Base-by-base conservation (phyloP, 75 land plant genomes). In the Pseudotsuga menziesii region DNA sequence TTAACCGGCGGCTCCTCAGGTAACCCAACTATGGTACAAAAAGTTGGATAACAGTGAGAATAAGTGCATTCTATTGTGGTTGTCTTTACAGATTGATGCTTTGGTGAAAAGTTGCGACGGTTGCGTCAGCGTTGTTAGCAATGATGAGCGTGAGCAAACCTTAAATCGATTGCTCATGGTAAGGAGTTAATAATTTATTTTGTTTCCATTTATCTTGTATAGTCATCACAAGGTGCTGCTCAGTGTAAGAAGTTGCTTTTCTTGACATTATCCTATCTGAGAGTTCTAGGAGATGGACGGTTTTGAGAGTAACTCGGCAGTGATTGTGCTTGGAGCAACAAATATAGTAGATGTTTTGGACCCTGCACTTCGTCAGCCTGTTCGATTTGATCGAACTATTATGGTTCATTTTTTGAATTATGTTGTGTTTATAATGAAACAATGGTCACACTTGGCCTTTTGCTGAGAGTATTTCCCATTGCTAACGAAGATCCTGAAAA, bases 81-180 rank as follows among this genome's bases (percentile, higher is more conserved):
- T n/a, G 41, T n/a, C 39, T 36, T 4, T 80, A 67, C 87, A 97
- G 99, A 97, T 97, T 67, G 99, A 97, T 91, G 99, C 99, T 57
- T 98, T 97, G 20, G 99, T 98, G 6, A 97, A 97, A 82, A 96
- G 98, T 63, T 95, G 99, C 77, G 99, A 97, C 88, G 98, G 99
- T 66, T 89, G 91, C 29, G 89, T 88, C 57, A 91, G 99, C 23
- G 87, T 91, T 82, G 99, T 92, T 16, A 95, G 99, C 75, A 97
- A 97, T 87, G 99, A 97, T 84, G 99, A 97, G 77, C 83, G 99
- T 25, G 99, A 97, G 83, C 99, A 97, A 69, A 97, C 99, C 13
- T 87, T 97, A 57, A 97, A 97, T 70, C 99, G 94, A 78, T 78
- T 97, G 66, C 92, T 97, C 57, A 97, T 98, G 76, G 99, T 97